Evolutionary conservation across 2,329 filamentous ascomycete species (phyloP).

Genomic region (Calycina marina): DNA sequence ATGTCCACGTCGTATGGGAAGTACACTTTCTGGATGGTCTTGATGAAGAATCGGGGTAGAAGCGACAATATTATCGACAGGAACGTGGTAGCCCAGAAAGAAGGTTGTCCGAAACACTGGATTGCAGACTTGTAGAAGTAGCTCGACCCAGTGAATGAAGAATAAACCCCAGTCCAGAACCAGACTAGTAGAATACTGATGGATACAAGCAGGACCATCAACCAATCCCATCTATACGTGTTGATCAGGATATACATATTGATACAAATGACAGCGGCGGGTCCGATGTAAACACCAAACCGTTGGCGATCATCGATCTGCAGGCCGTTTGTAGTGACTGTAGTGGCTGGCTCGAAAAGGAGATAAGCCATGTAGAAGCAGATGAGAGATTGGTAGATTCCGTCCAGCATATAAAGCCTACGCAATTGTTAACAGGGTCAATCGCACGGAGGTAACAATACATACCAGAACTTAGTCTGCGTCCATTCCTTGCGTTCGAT

Average conservation of each 20-base stretch:
- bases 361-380: constrained; percentile 88
- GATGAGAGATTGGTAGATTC: constrained; percentile 85
- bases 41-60: constrained; percentile 75
- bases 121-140: constrained; percentile 66
- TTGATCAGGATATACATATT: constrained; percentile 94
- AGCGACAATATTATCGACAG: constrained; percentile 71
- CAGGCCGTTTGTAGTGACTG: constrained; percentile 57
- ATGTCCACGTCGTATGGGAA: constrained; percentile 90
- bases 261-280: constrained; percentile 72
- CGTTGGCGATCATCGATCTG: constrained; percentile 66
- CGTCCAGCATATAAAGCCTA: constrained; percentile 88
- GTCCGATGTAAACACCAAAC: constrained; percentile 77
- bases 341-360: constrained; percentile 53
- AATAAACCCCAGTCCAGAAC: constrained; percentile 89
- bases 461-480: constrained; percentile 87
- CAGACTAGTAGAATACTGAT: constrained; percentile 82
- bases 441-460: constrained; percentile 8
- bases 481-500: constrained; percentile 97
- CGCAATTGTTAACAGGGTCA: constrained; percentile 21
- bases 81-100: constrained; percentile 77
- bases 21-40: constrained; percentile 85
- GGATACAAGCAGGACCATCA: constrained; percentile 68
- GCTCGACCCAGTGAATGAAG: constrained; percentile 32
- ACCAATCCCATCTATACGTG: constrained; percentile 96
- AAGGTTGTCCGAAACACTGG: constrained; percentile 66